Percentiles rank a stretch among this genome's conserved stretches.
These are phyloP conservation scores for Penicillium manginii DNA, from an alignment of 495 filamentous ascomycete species.

Conservation along the genomic window DNA sequence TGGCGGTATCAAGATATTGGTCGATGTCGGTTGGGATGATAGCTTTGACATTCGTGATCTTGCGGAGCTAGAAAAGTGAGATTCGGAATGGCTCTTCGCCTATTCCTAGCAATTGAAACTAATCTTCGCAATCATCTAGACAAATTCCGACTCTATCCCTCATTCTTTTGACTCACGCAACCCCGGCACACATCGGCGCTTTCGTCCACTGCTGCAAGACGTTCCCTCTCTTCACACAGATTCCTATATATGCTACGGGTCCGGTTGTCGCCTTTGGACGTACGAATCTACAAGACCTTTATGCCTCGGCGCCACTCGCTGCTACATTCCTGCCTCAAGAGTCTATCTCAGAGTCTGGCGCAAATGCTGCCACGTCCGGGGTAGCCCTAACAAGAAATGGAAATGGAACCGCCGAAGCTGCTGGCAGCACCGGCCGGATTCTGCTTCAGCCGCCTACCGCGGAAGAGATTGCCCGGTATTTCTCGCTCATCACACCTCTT, in stretches of 20 bases:
- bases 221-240: constrained; percentile 85
- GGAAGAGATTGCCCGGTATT: constrained; percentile 91
- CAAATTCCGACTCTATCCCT: constrained; percentile 89
- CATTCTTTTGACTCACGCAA: constrained; percentile 94
- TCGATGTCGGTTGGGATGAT: constrained; percentile 97
- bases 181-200: constrained; percentile 84
- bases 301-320: constrained; percentile 85
- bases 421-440: constrained; percentile 51
- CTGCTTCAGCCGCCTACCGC: constrained; percentile 78
- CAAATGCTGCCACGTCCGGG: constrained; percentile 51
- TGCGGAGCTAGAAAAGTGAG: constrained; percentile 85
- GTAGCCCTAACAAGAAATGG: constrained; percentile 27
- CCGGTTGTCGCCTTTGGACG: constrained; percentile 92
- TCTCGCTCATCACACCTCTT: constrained; percentile 86
- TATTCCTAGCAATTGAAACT: constrained; percentile 3
- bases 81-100: neutral
- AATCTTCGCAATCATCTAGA: constrained; percentile 46
- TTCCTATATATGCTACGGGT: constrained; percentile 94
- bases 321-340: constrained; percentile 72
- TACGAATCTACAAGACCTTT: constrained; percentile 88
- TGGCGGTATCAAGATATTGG: constrained; percentile 90
- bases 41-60: constrained; percentile 80
- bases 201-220: constrained; percentile 97
- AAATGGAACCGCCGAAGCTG: constrained; percentile 27
- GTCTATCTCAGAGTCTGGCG: constrained; percentile 68